phyloP scores from a whole-genome alignment of 208 protist genomes.

The Trypanosoma mega region DNA sequence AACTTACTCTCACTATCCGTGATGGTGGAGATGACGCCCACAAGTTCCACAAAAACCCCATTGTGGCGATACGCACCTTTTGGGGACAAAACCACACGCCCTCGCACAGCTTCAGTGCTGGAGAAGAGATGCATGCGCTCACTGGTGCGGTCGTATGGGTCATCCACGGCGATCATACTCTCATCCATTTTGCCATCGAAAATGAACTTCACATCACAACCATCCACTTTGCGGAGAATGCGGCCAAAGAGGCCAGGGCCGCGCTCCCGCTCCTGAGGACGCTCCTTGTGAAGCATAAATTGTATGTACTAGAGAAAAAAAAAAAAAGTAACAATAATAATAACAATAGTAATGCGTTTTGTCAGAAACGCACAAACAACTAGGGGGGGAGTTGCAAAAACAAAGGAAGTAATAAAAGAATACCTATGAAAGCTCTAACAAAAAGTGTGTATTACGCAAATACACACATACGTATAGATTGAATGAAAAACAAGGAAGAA shows the following conservation, averaged over 20 bases:
- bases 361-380: conserved; percentile 11
- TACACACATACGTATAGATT: not conserved
- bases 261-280: conserved; percentile 55
- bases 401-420: conserved; percentile 19
- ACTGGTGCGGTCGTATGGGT: conserved; percentile 38
- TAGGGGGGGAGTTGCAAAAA: conserved; percentile 6
- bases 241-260: conserved; percentile 56
- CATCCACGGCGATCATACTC: conserved; percentile 40
- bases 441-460: no score
- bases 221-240: conserved; percentile 68
- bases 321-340: conserved; percentile 9
- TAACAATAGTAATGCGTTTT: conserved; percentile 17
- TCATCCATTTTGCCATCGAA: conserved; percentile 46
- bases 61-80: conserved; percentile 61
- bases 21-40: conserved; percentile 47
- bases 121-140: conserved; percentile 63
- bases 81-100: conserved; percentile 54
- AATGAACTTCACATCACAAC: conserved; percentile 63
- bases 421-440: no score
- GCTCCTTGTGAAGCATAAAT: conserved; percentile 51
- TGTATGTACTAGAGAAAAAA: not conserved
- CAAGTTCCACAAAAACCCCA: conserved; percentile 71
- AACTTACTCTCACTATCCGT: conserved; percentile 28
- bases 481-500: not conserved
- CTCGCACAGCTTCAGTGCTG: conserved; percentile 48